Percentiles rank a stretch among this genome's conserved stretches.
phyloP scores from a whole-genome alignment of 192 early-diverging fungal genomes.

The Mycoemilia scoparia region DNA sequence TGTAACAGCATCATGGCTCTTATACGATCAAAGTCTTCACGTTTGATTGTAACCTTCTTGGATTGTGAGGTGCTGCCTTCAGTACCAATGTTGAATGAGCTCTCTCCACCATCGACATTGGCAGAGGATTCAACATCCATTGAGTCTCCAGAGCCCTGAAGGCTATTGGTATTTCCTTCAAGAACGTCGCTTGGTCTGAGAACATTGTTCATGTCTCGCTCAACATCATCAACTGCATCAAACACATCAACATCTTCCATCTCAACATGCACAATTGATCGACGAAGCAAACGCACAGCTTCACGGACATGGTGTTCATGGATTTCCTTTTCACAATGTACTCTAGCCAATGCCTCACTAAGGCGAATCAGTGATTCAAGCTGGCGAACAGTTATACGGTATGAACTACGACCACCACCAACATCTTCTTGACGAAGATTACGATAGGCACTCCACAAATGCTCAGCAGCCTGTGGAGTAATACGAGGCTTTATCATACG shows the following conservation, averaged over 20 bases:
- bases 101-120: no score
- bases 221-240: conserved; percentile 6
- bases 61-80: not conserved
- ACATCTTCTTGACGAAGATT: conserved; percentile 75
- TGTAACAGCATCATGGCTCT: conserved; percentile 31
- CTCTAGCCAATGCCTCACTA: conserved; percentile 85
- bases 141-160: not conserved
- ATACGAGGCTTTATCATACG: conserved; percentile 67
- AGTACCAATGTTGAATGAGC: conserved; percentile 15
- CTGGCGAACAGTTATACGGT: conserved; percentile 92
- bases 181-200: conserved; percentile 12
- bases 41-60: conserved; percentile 35
- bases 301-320: conserved; percentile 57
- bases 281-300: conserved; percentile 63
- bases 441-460: conserved; percentile 68
- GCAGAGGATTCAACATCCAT: not conserved
- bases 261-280: conserved; percentile 77
- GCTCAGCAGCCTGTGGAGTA: conserved; percentile 51
- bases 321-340: conserved; percentile 52
- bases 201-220: conserved; percentile 10
- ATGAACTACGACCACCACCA: conserved; percentile 48
- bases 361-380: conserved; percentile 91
- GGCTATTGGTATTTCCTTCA: no score
- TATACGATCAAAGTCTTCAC: conserved; percentile 35
- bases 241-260: conserved; percentile 55